phyloP scores from a whole-genome alignment of 2,329 filamentous ascomycete species.

The Alternaria arborescens region DNA sequence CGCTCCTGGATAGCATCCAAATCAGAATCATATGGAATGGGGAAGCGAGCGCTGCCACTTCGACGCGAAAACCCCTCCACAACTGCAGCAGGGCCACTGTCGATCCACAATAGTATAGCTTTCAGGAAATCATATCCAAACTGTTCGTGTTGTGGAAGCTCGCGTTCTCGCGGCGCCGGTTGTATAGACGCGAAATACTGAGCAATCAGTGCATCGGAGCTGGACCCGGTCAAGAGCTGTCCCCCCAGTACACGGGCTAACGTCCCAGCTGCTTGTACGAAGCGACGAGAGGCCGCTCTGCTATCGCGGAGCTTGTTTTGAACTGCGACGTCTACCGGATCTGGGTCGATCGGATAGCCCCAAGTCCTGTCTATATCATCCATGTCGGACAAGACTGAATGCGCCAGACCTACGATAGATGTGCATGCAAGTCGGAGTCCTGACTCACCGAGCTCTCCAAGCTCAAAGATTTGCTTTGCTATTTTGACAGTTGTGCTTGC shows the following conservation, averaged over 20 bases:
- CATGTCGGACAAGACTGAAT: conserved; percentile 62
- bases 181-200: conserved; percentile 60
- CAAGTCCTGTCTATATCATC: conserved; percentile 64
- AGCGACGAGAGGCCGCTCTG: conserved; percentile 65
- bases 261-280: conserved; percentile 69
- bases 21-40: conserved; percentile 60
- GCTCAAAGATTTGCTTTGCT: conserved; percentile 64
- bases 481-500: conserved; percentile 64
- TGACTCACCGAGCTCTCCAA: conserved; percentile 42
- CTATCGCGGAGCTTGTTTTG: conserved; percentile 66
- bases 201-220: conserved; percentile 48
- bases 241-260: conserved; percentile 66
- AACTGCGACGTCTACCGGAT: conserved; percentile 59
- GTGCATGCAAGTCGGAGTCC: conserved; percentile 57
- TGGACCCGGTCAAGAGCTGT: conserved; percentile 56
- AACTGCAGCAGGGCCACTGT: conserved; percentile 64
- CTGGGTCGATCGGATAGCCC: conserved; percentile 68
- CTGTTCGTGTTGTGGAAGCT: conserved; percentile 53
- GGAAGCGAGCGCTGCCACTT: conserved; percentile 57
- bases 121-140: conserved; percentile 73
- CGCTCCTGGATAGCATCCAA: conserved; percentile 64
- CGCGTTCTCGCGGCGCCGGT: conserved; percentile 53
- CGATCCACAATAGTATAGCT: conserved; percentile 69
- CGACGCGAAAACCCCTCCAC: conserved; percentile 65
- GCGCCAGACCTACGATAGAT: conserved; percentile 49